Percentiles rank a stretch among this genome's conserved stretches.
phyloP scores from a whole-genome alignment of 148 eudicot genomes.

The Cornus florida region DNA sequence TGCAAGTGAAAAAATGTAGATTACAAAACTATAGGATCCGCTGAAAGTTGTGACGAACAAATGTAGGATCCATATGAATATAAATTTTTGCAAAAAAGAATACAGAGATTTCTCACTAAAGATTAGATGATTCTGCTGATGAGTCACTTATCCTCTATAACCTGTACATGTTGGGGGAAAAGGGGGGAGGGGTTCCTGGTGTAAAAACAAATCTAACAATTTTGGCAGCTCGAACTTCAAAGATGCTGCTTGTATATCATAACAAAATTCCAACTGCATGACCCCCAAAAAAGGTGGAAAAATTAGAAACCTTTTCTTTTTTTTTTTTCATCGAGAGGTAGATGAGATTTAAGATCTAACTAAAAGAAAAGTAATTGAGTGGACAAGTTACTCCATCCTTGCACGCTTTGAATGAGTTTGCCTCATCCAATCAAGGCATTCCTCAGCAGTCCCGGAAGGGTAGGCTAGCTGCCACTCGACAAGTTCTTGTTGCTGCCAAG shows the following conservation, averaged over 20 bases:
- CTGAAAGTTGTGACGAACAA: not conserved
- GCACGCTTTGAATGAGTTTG: conserved; percentile 67
- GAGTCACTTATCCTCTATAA: not conserved
- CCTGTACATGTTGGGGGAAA: not conserved
- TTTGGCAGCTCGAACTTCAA: too few species aligned
- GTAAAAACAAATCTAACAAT: not conserved
- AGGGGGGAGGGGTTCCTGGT: not conserved
- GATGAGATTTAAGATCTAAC: not conserved
- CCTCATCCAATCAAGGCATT: conserved; percentile 83
- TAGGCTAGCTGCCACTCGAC: conserved; percentile 89
- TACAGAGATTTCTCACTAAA: not conserved
- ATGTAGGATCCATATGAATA: too few species aligned
- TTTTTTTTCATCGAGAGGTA: not conserved
- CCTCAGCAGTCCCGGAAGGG: conserved; percentile 64
- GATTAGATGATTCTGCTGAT: not conserved
- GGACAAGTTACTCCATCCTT: conserved; percentile 37
- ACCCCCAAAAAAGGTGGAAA: too few species aligned
- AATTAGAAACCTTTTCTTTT: too few species aligned
- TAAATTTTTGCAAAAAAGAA: too few species aligned
- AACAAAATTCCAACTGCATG: too few species aligned
- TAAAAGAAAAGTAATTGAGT: not conserved
- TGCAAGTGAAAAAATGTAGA: not conserved
- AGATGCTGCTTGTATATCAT: too few species aligned
- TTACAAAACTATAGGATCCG: not conserved
- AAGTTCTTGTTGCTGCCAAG: conserved; percentile 70